Evolutionary conservation across 805 yeast species (phyloP), one percentile per base, ranked within the genome.

Genomic region (Starmera pachycereana): DNA sequence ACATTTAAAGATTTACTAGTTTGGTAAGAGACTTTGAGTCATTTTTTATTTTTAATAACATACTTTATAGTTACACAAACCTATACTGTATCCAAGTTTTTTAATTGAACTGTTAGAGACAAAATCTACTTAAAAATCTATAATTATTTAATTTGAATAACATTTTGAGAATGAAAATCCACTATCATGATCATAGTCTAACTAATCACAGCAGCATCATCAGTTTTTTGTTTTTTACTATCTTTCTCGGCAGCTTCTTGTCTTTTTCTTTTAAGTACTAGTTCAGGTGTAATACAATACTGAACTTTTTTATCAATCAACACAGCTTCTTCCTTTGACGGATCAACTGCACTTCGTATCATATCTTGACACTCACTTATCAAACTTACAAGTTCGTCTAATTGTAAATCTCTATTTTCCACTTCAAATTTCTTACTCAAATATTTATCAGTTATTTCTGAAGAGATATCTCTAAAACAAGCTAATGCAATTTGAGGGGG

Each of bases 401-500:
- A 69, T 36, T 38, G 40, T 31, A 25, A 32, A 30, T 34, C 42
- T 36, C 36, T 37, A 16, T 22, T 35, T 11, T 40, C 35, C 8
- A 47, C 51, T 36, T 68, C 65, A 47, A 80, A 80, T 56, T 83
- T 85, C 48, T 71, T 68, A 46, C 71, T 70, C 46, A 90, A 60
- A 60, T 89, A 89, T 45, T 76, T 68, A 40, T 74, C 75, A 2
- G 83, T 74, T 32, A 84, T 61, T 19, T 71, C 74, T 45, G 71
- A 76, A 58, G 87, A 84, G 12, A 71, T 74, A 40, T 72, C 69
- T 62, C 81, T 75, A 54, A 89, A 68, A 12, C 92, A 86, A 0
- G 96, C 92, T 39, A 92, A 65, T 1, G 97, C 96, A 28, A 92
- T 85, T 54, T 92, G 98, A 1, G 97, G 96, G 1, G 99, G 99